phyloP scores from a whole-genome alignment of 2,329 filamentous ascomycete species.

The Camillea tinctor region DNA sequence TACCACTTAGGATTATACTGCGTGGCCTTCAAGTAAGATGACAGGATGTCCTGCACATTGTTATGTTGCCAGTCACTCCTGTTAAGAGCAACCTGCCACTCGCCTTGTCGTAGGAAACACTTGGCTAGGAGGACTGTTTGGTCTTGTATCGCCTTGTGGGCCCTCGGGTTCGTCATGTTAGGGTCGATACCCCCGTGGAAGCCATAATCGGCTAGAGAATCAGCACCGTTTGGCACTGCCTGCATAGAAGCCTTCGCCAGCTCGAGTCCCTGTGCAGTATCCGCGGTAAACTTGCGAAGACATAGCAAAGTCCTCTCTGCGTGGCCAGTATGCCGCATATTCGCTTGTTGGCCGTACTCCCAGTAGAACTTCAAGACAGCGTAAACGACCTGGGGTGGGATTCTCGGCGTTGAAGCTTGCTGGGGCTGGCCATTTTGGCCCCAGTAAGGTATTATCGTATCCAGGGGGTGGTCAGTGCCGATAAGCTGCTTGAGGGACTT shows the following conservation, averaged over 20 bases:
- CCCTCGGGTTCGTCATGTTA: slow-evolving; percentile 46
- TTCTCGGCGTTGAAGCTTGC: slow-evolving; percentile 42
- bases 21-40: slow-evolving; percentile 89
- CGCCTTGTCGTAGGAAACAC: slow-evolving; percentile 92
- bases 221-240: slow-evolving; percentile 46
- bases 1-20: slow-evolving; percentile 95
- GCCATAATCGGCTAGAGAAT: slow-evolving; percentile 46
- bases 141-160: slow-evolving; percentile 54
- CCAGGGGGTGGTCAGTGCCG: slow-evolving; percentile 63
- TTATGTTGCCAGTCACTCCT: slow-evolving; percentile 87
- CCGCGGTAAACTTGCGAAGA: slow-evolving; percentile 59
- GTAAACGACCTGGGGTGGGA: slow-evolving; percentile 80
- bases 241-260: slow-evolving; percentile 47
- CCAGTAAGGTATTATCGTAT: slow-evolving; percentile 62
- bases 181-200: slow-evolving; percentile 49
- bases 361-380: slow-evolving; percentile 97
- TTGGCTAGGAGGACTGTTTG: slow-evolving; percentile 79
- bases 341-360: slow-evolving; percentile 71
- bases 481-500: slow-evolving; percentile 93
- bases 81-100: slow-evolving; percentile 88
- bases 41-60: slow-evolving; percentile 81
- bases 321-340: slow-evolving; percentile 41
- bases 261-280: slow-evolving; percentile 55
- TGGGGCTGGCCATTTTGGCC: slow-evolving; percentile 39
- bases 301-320: slow-evolving; percentile 58